Conservation (phyloP, 1,139 yeast species). For the Chernovozyma aurita region DNA sequence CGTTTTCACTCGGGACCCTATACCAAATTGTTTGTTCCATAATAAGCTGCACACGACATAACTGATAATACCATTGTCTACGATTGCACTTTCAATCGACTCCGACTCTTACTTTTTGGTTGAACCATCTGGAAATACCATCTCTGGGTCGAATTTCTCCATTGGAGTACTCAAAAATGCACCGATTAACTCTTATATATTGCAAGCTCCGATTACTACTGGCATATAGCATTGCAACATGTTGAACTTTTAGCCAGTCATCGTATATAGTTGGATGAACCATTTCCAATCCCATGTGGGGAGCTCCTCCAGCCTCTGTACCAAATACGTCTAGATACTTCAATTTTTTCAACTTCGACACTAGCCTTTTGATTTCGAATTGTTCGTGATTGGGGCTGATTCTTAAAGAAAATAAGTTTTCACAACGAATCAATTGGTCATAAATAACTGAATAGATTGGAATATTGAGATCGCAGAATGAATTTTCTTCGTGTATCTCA, state of each 20-base stretch:
- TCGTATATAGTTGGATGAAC: constrained; percentile 52
- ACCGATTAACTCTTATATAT: constrained; percentile 42
- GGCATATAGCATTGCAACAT: constrained; percentile 40
- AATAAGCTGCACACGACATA: no score
- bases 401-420: constrained; percentile 30
- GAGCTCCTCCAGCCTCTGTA: constrained; percentile 48
- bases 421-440: constrained; percentile 15
- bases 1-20: no score
- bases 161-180: constrained; percentile 26
- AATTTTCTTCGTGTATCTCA: constrained; percentile 34
- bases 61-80: no score
- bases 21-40: no score
- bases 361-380: constrained; percentile 21
- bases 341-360: constrained; percentile 24
- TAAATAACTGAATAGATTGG: constrained; percentile 8
- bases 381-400: constrained; percentile 31
- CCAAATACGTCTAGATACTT: constrained; percentile 46
- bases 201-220: constrained; percentile 22
- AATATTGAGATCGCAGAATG: constrained; percentile 19
- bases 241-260: constrained; percentile 56
- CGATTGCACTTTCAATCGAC: not conserved
- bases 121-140: constrained; percentile 43
- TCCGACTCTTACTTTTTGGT: constrained; percentile 17
- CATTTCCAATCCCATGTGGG: constrained; percentile 53
- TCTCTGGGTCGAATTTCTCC: constrained; percentile 33